phyloP scores from a whole-genome alignment of 306 rosid species.

The Cicer pinnatifidum region DNA sequence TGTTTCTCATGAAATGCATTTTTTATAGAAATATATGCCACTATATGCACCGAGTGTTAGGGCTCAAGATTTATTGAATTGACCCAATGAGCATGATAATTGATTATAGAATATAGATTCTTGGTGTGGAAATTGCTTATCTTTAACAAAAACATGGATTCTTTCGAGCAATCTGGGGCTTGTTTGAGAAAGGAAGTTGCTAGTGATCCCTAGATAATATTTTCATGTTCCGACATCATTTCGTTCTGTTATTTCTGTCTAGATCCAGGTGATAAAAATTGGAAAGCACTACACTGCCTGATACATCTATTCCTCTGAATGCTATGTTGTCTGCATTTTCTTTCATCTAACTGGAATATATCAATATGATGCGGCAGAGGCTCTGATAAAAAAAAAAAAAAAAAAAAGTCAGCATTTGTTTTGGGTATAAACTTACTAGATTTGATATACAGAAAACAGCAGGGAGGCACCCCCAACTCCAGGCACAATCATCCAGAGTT shows the following conservation, averaged over 20 bases:
- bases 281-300: not conserved
- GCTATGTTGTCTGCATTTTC: not conserved
- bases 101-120: not conserved
- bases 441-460: too few relatives aligned
- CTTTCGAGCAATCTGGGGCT: slow-evolving; percentile 5
- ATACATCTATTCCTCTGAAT: not conserved
- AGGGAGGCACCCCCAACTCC: too few relatives aligned
- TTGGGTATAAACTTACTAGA: too few relatives aligned
- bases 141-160: not conserved
- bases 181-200: not conserved
- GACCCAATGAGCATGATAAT: not conserved
- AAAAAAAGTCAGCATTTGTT: too few relatives aligned
- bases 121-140: not conserved
- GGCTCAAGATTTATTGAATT: not conserved
- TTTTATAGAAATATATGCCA: not conserved
- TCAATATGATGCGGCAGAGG: too few relatives aligned
- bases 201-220: not conserved
- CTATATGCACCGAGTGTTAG: not conserved
- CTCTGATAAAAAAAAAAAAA: too few relatives aligned
- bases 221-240: not conserved
- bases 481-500: too few relatives aligned
- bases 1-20: slow-evolving; percentile 28
- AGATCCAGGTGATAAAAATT: not conserved
- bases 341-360: not conserved
- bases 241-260: not conserved